Evolutionary conservation across 768 basidiomycete genomes (phyloP), one percentile per base, ranked within the genome.

Genomic region (Exidia glandulosa): DNA sequence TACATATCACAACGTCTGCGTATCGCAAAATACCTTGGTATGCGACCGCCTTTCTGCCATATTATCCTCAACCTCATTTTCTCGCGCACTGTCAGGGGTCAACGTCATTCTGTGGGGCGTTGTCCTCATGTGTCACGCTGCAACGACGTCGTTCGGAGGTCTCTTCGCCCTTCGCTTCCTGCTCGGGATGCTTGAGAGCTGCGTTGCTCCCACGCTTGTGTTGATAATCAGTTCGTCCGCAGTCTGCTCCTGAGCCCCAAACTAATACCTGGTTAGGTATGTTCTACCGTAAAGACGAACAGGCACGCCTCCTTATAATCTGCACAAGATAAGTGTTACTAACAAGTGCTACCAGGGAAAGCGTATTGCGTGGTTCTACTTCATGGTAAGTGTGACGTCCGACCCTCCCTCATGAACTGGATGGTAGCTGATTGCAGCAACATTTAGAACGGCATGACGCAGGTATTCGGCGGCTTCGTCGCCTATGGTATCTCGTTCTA

Each of bases 261-360:
- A 7, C 34, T 7, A 45, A 19, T 6, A 6, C 5, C 16, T 45
- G 4, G 6, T 19, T 5, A 45, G 41, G 41, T 10, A 83, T 84
- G 79, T 86, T 85, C 66, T 86, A 85, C 71, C 82, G 81, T 74
- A 85, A 85, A 70, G 73, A 82, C 57, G 84, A 85, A 64, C 83
- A 86, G 73, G 79, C 76, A 50, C 32, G 64, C 7, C 14, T 16
- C 7, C n/a, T n/a, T n/a, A n/a, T n/a, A n/a, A n/a, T n/a, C n/a
- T n/a, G n/a, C n/a, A n/a, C n/a, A n/a, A n/a, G 50, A 47, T 56
- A 29, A 52, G 32, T 27, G 32, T 27, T 50, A 41, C 12, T 32
- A n/a, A n/a, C n/a, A 14, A 19, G 16, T 33, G 25, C 27, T 31
- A 25, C n/a, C 58, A 83, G 79, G 82, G 81, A 0, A 76, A 72